phyloP scores from a whole-genome alignment of 208 protist species.

The Leptomonas pyrrhocoris region DNA sequence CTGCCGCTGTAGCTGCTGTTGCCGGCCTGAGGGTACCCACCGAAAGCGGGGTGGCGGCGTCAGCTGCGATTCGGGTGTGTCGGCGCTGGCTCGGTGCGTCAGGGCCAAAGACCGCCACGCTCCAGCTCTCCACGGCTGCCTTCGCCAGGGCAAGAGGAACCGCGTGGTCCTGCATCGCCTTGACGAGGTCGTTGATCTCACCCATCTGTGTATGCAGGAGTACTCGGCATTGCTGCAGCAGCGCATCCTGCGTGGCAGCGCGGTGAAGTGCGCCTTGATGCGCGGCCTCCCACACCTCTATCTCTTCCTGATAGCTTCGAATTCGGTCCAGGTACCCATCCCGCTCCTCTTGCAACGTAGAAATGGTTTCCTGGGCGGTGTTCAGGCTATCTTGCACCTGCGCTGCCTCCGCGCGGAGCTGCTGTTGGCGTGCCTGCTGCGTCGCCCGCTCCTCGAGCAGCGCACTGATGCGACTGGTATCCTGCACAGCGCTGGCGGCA shows the following conservation, averaged over 20 bases:
- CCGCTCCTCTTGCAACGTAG: slow-evolving; percentile 49
- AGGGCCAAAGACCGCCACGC: neutral
- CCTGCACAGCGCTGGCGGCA: neutral
- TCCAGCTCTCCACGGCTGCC: slow-evolving; percentile 13
- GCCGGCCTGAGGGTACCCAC: neutral
- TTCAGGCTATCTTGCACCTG: slow-evolving; percentile 52
- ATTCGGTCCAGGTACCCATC: slow-evolving; percentile 38
- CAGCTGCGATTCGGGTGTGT: slow-evolving; percentile 6
- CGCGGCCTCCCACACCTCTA: slow-evolving; percentile 66
- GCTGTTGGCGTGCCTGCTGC: slow-evolving; percentile 45
- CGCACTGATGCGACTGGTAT: slow-evolving; percentile 28
- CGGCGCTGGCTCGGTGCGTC: slow-evolving; percentile 6
- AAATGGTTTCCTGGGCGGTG: slow-evolving; percentile 42
- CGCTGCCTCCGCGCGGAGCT: slow-evolving; percentile 38
- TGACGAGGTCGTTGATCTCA: slow-evolving; percentile 41
- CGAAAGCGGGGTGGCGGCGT: neutral
- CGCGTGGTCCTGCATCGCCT: slow-evolving; percentile 38
- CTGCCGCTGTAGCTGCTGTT: no score
- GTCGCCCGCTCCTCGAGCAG: slow-evolving; percentile 47
- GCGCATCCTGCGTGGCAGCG: slow-evolving; percentile 31
- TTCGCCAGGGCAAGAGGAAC: slow-evolving; percentile 12
- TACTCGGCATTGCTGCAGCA: slow-evolving; percentile 31
- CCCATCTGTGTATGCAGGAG: slow-evolving; percentile 35
- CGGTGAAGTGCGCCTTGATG: slow-evolving; percentile 43
- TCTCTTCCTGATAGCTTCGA: slow-evolving; percentile 56